Conservation (phyloP, 2,329 filamentous ascomycete species). For the Colletotrichum falcatum region DNA sequence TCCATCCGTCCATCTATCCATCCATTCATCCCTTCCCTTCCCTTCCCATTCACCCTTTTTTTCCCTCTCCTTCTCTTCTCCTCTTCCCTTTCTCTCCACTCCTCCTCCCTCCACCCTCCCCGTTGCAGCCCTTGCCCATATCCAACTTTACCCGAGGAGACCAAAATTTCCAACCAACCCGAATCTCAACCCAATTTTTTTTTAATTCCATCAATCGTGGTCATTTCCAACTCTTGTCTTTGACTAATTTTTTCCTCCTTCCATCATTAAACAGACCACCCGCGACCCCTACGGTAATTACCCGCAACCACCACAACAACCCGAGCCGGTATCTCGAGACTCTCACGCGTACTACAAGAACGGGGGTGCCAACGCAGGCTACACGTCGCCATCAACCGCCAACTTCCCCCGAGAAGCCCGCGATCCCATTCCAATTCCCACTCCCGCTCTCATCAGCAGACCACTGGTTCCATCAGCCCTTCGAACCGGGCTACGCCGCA, state of each 20-base stretch:
- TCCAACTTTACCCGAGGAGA: constrained; percentile 37
- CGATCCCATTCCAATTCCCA: constrained; percentile 53
- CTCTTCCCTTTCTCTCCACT: constrained; percentile 43
- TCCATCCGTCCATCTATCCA: background rate
- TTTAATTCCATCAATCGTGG: constrained; percentile 24
- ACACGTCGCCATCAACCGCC: constrained; percentile 61
- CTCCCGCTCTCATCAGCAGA: constrained; percentile 58
- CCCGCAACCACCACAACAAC: constrained; percentile 48
- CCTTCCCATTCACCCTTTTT: background rate
- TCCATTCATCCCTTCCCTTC: background rate
- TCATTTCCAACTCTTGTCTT: constrained; percentile 22
- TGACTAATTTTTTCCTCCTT: constrained; percentile 40
- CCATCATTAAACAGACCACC: constrained; percentile 51
- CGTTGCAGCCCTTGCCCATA: constrained; percentile 21
- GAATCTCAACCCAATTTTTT: constrained; percentile 39
- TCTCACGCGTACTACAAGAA: constrained; percentile 60
- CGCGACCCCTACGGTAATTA: constrained; percentile 64
- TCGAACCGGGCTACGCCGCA: constrained; percentile 52
- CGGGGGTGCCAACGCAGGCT: constrained; percentile 49
- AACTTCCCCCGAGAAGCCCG: constrained; percentile 63
- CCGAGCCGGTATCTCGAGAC: constrained; percentile 51
- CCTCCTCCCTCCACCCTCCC: constrained; percentile 26
- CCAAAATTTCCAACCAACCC: constrained; percentile 39
- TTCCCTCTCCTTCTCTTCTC: constrained; percentile 38
- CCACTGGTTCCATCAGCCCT: constrained; percentile 58